Evolutionary conservation across 2,329 filamentous ascomycete genomes (phyloP), one percentile per base, ranked within the genome.

Genomic region (Periconia sp.): DNA sequence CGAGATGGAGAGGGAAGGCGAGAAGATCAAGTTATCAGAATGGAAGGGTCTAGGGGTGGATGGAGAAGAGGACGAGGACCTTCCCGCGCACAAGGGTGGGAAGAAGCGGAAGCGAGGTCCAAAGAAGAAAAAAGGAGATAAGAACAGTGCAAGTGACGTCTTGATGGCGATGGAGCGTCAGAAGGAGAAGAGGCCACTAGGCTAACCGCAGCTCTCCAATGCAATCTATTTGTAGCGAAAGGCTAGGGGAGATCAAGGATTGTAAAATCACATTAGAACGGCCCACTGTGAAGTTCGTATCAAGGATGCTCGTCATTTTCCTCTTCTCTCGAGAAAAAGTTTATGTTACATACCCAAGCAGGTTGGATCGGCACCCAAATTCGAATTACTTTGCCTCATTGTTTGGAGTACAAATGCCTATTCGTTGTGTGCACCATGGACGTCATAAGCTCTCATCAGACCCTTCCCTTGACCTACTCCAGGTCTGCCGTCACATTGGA

Each of bases 401-500:
- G 19, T 23, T 30, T 46, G 23, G 23, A 27, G 23, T 27, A 27
- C 13, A 42, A 42, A 17, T 42, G n/a, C 41, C n/a, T 42, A 11
- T 18, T 42, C 41, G n/a, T 35, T 15, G 17, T 45, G 8, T n/a
- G 20, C 31, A 41, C 41, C 9, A 3, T n/a, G 35, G 8, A 8
- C 23, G 23, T 27, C 23, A 27, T 27, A 27, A 27, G 23, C 23
- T 27, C 23, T 3, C 35, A 41, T 18, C 42, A 33, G 9, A 13
- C 37, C n/a, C 33, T 37, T 55, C 40, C 47, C 27, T 35, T 46
- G 33, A 14, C 33, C 33, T 80, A 85, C n/a, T 83, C 83, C 72
- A 95, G 74, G 69, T 87, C 80, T 67, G 89, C 90, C 54, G 91
- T 95, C 50, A 97, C 92, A 74, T 97, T 97, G 60, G 89, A 93